Base-by-base conservation (phyloP, 108 stramenopile genomes). In the Cyclotella baltica region DNA sequence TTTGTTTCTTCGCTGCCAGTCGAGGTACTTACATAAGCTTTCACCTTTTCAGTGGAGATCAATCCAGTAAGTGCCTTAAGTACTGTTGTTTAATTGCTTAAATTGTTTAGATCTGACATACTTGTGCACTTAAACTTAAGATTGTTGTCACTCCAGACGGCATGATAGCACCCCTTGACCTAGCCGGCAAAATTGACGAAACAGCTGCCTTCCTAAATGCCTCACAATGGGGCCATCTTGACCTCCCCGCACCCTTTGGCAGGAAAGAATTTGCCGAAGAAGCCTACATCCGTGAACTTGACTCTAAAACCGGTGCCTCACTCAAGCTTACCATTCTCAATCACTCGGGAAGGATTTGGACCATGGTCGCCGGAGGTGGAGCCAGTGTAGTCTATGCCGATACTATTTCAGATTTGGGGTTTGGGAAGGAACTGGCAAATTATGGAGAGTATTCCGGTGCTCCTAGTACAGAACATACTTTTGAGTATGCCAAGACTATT, bases 291-390 rank as follows among this genome's bases (percentile, higher is more conserved):
- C 83, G 90, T 22, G 89, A 92, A 52, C 76, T 97, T 27, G 96
- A 97, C 72, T 70, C 77, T 43, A 92, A 92, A 78, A 96, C 96
- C 8, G 96, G 96, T 22, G 91, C 94, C 16, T 92, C 92, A 0
- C 75, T 97, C n/a, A 97, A 97, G 77, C 78, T 97, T n/a, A 97
- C 96, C 10, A 88, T 97, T 40, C 77, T 97, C n/a, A 97, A 97
- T 77, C 92, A 79, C 48, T 38, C 72, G 22, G 93, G 96, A 10
- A 70, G 94, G 9, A 83, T 97, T 34, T 97, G 96, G 96, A 97
- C 96, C n/a, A 93, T 97, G 93, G 96, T 97, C 25, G 96, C 94
- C 3, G 95, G 96, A 47, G 93, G 96, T 15, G 95, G 96, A n/a
- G 96, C 95, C 1, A 91, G 89, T 28, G 96, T 97, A 4, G 95